A percentile compares a stretch with the other conserved stretches of the same genome.
Conservation (phyloP, 148 eudicot genomes). For the Pouteria glomerata region DNA sequence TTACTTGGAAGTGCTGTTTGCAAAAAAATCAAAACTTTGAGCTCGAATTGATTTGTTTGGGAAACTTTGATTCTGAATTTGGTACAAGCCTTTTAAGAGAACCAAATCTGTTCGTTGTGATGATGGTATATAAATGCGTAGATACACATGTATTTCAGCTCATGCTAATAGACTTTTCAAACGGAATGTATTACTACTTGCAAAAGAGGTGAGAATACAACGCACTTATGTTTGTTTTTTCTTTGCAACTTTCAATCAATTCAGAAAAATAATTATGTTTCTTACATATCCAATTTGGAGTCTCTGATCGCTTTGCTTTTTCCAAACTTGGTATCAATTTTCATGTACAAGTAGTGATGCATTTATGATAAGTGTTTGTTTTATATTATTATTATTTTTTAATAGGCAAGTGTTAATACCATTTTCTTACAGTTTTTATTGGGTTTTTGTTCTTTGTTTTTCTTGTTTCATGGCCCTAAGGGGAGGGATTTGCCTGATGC, state of each 20-base stretch:
- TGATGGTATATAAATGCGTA: too few species aligned
- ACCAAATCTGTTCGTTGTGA: background rate
- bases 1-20: background rate
- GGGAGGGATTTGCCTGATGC: too few species aligned
- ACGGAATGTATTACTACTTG: background rate
- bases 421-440: background rate
- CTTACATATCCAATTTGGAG: background rate
- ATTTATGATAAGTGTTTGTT: background rate
- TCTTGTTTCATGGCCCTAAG: too few species aligned
- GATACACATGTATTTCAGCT: background rate
- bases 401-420: background rate
- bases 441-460: background rate
- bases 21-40: background rate
- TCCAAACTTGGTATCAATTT: background rate
- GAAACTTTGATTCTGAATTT: background rate
- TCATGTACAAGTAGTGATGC: background rate
- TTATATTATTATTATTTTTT: background rate
- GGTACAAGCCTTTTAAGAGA: background rate
- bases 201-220: background rate
- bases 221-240: background rate
- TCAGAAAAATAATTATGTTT: background rate
- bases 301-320: background rate
- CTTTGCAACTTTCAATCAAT: background rate
- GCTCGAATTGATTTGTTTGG: background rate
- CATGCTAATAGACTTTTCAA: background rate